Evolutionary conservation across 495 filamentous ascomycete species (phyloP).

Genomic region (Aspergillus taichungensis): DNA sequence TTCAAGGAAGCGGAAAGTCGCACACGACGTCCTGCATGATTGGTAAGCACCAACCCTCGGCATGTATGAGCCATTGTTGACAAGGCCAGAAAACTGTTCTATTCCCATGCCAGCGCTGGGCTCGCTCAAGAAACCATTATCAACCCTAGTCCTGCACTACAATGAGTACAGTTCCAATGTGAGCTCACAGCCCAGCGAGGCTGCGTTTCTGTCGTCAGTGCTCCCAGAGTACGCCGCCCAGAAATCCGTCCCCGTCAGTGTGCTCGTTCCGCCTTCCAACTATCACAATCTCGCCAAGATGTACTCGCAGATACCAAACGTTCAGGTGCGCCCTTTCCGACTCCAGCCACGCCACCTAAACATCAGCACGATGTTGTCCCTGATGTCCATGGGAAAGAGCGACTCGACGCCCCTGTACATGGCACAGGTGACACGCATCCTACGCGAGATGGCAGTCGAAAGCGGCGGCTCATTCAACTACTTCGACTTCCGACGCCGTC

Average conservation of each 20-base stretch:
- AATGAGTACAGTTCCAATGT: constrained; percentile 47
- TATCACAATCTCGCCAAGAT: constrained; percentile 34
- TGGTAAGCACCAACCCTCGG: constrained; percentile 45
- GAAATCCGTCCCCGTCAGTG: constrained; percentile 42
- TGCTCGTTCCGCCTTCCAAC: constrained; percentile 58
- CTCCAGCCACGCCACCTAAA: constrained; percentile 52
- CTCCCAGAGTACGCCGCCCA: constrained; percentile 16
- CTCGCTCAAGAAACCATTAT: constrained; percentile 37
- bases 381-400: constrained; percentile 44
- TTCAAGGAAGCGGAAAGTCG: constrained; percentile 66
- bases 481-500: constrained; percentile 15
- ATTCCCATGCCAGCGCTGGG: constrained; percentile 24
- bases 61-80: not conserved
- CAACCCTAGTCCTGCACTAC: constrained; percentile 61
- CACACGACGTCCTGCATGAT: constrained; percentile 61
- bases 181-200: constrained; percentile 52
- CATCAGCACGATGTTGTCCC: constrained; percentile 52
- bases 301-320: constrained; percentile 26
- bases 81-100: constrained; percentile 49
- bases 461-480: constrained; percentile 43
- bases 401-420: constrained; percentile 45
- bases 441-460: constrained; percentile 51
- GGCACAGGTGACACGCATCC: constrained; percentile 32
- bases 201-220: constrained; percentile 50
- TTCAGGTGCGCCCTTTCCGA: constrained; percentile 39